Evolutionary conservation across 1,284 basidiomycete species (phyloP).

Genomic region (Trichosporon inkin): DNA sequence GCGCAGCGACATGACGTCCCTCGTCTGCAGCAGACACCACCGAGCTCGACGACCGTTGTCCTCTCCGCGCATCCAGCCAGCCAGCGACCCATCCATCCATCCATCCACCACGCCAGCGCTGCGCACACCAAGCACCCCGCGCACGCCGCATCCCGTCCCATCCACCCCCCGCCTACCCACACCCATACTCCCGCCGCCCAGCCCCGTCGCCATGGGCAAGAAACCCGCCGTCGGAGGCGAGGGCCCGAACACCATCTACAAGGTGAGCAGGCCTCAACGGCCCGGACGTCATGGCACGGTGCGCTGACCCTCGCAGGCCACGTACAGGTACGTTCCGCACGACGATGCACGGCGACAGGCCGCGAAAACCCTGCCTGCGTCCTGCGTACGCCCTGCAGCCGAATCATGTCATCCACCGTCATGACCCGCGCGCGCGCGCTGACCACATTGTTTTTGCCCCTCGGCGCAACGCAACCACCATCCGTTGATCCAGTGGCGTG

Average conservation of each 20-base stretch:
- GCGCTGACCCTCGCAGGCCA: slow-evolving; percentile 28
- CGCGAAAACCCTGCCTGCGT: background rate
- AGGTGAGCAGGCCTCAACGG: slow-evolving; percentile 24
- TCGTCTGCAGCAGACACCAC: background rate
- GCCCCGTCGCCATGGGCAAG: slow-evolving; percentile 25
- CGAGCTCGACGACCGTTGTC: background rate
- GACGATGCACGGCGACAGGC: background rate
- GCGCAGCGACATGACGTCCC: background rate
- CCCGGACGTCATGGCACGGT: background rate
- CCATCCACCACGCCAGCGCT: background rate
- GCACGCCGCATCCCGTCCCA: background rate
- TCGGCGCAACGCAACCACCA: background rate
- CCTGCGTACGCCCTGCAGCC: background rate
- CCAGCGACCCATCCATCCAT: background rate
- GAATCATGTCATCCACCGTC: background rate
- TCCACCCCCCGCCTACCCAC: background rate
- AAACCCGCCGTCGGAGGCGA: slow-evolving; percentile 30
- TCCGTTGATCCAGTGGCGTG: slow-evolving; percentile 44
- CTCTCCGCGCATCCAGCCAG: background rate
- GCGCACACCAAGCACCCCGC: background rate
- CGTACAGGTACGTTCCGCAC: slow-evolving; percentile 29
- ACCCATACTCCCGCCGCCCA: background rate
- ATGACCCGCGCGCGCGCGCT: slow-evolving; percentile 11
- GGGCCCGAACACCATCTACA: slow-evolving; percentile 41
- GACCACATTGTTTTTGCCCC: slow-evolving; percentile 7